Conservation (phyloP, 192 early-diverging fungal genomes). For the Gigaspora rosea region DNA sequence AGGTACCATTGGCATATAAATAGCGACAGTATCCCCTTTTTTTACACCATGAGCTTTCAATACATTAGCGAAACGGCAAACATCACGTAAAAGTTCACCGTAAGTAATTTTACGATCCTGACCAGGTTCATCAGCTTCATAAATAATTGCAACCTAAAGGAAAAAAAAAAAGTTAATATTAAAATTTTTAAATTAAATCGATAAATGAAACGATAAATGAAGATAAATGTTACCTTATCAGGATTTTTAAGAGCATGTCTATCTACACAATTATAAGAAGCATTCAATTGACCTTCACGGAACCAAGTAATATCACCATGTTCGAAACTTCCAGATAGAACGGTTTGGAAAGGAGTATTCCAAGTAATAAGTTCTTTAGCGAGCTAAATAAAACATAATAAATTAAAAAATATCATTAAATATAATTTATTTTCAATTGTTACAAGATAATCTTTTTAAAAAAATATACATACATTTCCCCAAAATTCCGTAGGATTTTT, state of each 20-base stretch:
- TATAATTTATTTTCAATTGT: not conserved
- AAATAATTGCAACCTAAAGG: constrained; percentile 76
- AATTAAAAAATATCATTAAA: not conserved
- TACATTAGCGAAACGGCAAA: constrained; percentile 84
- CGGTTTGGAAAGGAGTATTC: constrained; percentile 76
- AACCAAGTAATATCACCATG: constrained; percentile 95
- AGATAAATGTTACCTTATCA: constrained; percentile 51
- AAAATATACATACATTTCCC: constrained; percentile 58
- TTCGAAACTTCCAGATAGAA: constrained; percentile 70
- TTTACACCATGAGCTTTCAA: constrained; percentile 78
- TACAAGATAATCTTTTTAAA: not conserved
- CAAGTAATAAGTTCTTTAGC: constrained; percentile 81
- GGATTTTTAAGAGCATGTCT: constrained; percentile 82
- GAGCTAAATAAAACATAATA: constrained; percentile 41
- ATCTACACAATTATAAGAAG: constrained; percentile 95
- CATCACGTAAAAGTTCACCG: constrained; percentile 76
- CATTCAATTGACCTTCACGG: constrained; percentile 87
- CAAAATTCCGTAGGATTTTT: constrained; percentile 39
- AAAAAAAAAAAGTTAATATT: not conserved
- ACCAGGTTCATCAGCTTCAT: constrained; percentile 89
- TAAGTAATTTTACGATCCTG: constrained; percentile 81
- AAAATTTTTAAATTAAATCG: not conserved
- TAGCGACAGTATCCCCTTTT: constrained; percentile 93
- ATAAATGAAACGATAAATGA: constrained; percentile 38
- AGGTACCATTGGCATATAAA: constrained; percentile 98